phyloP scores from a whole-genome alignment of 352 stramenopile species.

The Phytophthora sp. region DNA sequence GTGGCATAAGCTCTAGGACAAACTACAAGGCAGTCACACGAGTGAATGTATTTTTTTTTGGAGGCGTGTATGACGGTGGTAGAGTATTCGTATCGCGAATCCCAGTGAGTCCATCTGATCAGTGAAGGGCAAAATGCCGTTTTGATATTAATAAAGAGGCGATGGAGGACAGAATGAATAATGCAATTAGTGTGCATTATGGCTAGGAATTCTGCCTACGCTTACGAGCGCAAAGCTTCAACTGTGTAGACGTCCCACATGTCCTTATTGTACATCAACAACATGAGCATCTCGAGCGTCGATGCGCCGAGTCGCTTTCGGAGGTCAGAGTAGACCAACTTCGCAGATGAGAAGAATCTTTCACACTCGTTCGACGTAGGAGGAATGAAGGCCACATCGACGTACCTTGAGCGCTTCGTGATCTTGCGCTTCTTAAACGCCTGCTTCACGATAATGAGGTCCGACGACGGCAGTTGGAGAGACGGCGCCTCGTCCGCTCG shows the following conservation, averaged over 20 bases:
- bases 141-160: not conserved
- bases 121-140: not conserved
- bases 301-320: slow-evolving; percentile 22
- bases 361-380: slow-evolving; percentile 25
- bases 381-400: slow-evolving; percentile 1
- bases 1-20: too few relatives aligned
- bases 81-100: too few relatives aligned
- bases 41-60: too few relatives aligned
- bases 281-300: slow-evolving; percentile 26
- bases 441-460: slow-evolving; percentile 1
- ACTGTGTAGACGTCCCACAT: slow-evolving; percentile 23
- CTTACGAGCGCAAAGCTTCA: slow-evolving; percentile 7
- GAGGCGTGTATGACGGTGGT: too few relatives aligned
- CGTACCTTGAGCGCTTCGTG: not conserved
- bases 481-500: not conserved
- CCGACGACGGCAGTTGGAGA: not conserved
- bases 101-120: too few relatives aligned
- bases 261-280: slow-evolving; percentile 10
- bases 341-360: slow-evolving; percentile 19
- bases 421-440: slow-evolving; percentile 15
- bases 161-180: not conserved
- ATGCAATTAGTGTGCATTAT: not conserved
- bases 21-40: too few relatives aligned
- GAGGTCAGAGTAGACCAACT: slow-evolving; percentile 5
- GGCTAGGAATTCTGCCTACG: not conserved